Evolutionary conservation across 441 rosid genomes (phyloP), one percentile per base, ranked within the genome.

Genomic region (Syzygium malaccense): DNA sequence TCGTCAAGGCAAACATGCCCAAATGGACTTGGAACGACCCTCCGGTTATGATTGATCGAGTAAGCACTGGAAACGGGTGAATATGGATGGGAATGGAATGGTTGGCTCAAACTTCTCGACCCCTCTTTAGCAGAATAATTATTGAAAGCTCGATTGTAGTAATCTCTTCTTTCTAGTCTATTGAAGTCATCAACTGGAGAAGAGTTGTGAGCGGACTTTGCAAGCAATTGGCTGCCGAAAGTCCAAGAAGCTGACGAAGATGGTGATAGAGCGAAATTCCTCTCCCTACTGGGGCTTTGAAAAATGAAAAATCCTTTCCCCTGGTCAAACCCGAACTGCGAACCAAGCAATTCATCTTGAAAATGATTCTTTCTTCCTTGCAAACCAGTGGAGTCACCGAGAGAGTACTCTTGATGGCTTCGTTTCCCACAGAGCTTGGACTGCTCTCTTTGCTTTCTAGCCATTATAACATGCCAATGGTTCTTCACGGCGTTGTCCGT

Each of bases 381-480:
- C 68, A 83, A 80, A 79, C 23, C 85, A 58, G 84, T 33, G 37
- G 80, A 86, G 85, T 88, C n/a, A 80, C 86, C 86, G 55, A n/a
- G 88, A 54, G 90, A 68, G 33, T 80, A 66, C 26, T 91, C 92
- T 78, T 91, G 91, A 80, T 79, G 87, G 90, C 89, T 90, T 90
- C 93, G 89, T 85, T 91, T 91, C 58, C 92, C 91, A 37, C 89
- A 88, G 28, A 91, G 45, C 89, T 88, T 93, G 79, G 95, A 92
- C 86, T 93, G 94, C 26, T 93, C 94, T 58, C 95, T 91, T 88
- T 94, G 91, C 90, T 93, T 94, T 89, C 95, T 93, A 58, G 96
- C 94, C 95, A 93, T 95, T 79, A 94, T 93, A 9, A 94, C 96
- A 90, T 95, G 96, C 95, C 96, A 94, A 56, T 94, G 96, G 71